A percentile compares a stretch with the other conserved stretches of the same genome.
Evolutionary conservation across 2,329 filamentous ascomycete species (phyloP).

Genomic region (Neofusicoccum parvum): DNA sequence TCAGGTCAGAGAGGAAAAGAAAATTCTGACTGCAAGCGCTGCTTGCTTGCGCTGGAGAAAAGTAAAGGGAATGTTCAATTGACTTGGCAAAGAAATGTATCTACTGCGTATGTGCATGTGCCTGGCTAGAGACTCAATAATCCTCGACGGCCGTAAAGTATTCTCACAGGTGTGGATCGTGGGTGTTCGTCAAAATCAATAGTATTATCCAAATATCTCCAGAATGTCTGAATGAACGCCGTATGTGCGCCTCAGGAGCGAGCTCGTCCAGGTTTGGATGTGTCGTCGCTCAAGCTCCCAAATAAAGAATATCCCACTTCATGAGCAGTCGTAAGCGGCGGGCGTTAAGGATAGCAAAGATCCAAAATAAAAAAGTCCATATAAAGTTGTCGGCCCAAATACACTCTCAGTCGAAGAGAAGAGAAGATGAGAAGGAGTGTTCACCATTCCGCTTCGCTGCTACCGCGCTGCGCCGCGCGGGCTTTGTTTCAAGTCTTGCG

Average conservation of each 20-base stretch:
- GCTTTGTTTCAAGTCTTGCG: background rate
- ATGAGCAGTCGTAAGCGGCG: background rate
- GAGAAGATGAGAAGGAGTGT: background rate
- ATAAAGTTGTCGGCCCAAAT: background rate
- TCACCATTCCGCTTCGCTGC: too few relatives aligned
- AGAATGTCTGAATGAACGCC: background rate
- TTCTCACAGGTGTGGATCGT: background rate
- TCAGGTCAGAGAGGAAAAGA: background rate
- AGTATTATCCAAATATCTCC: background rate
- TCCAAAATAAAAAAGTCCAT: background rate
- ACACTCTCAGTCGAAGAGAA: background rate
- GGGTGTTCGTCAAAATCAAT: background rate
- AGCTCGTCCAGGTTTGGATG: background rate
- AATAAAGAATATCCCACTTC: background rate
- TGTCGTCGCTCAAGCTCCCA: background rate
- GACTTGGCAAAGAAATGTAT: background rate
- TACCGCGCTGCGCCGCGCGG: background rate
- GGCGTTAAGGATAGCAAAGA: background rate
- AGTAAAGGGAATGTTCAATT: background rate
- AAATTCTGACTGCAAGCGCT: background rate
- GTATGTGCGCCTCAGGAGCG: background rate
- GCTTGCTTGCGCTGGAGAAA: background rate
- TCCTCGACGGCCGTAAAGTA: background rate
- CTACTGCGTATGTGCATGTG: background rate
- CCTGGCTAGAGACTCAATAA: background rate